Evolutionary conservation across 148 eudicot species (phyloP), one percentile per base, ranked within the genome.

Genomic region (Talinum fruticosum): DNA sequence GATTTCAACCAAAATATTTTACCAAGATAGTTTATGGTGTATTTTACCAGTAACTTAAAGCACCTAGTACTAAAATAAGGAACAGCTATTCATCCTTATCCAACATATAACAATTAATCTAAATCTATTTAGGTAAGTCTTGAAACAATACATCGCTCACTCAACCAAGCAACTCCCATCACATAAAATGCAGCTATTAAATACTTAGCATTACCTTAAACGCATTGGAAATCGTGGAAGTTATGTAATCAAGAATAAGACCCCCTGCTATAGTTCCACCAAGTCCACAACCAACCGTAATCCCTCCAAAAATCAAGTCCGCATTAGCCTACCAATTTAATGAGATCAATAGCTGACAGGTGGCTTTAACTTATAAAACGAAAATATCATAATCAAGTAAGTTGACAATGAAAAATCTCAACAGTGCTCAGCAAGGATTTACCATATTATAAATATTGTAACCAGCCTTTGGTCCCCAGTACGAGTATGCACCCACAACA

Each of bases 391-490:
- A 62, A 62, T 26, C 33, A 62, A 47, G 23, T 24, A 32, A 41
- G 18, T 3, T 13, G 24, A 26, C 8, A 29, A 14, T 38, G 21
- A 28, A 41, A 70, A 71, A 10, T 38, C 26, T 35, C 21, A n/a
- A 53, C 28, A 41, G 49, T 57, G 6, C 24, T n/a, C 54, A 69
- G 47, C 33, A 44, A 47, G 71, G 78, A 79, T 82, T 82, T 87
- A 96, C 99, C 99, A 96, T 93, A 75, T 87, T 83, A 79, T 96
- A 96, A 76, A 96, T 96, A 82, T 70, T 87, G 80, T 87, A 87
- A 82, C 99, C 99, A 80, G 97, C 99, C 90, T 93, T 96, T 29
- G 99, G 99, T 49, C 99, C 99, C 97, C 97, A 96, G 80, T 96
- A 96, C 49, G 99, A 93, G 82, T 96, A 96, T 67, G 99, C 97